Base-by-base conservation (phyloP, 805 yeast genomes). In the Phaffomyces antillensis region DNA sequence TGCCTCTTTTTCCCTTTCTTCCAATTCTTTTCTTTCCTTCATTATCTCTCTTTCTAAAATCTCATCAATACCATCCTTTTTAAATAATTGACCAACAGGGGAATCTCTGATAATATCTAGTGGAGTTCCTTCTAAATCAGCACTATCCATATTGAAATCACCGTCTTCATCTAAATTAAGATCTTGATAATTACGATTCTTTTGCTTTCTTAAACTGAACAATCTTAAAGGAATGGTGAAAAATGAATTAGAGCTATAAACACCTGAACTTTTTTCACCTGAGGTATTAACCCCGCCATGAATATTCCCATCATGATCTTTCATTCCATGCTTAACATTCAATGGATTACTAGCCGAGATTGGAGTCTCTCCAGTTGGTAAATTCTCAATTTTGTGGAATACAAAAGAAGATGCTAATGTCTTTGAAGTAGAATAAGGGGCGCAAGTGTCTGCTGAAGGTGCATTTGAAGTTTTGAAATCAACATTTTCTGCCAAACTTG, bases 31-130 rank as follows among this genome's bases (percentile, higher is more conserved):
- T 30, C 24, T 25, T 36, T 36, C 45, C 12, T 20, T 20, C 23
- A 20, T 20, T 5, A 20, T 20, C 5, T 44, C 38, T 16, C 38
- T 35, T 15, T 43, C 42, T n/a, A 40, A 39, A 13, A 39, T 32
- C n/a, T 36, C 31, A 23, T 46, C 49, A 40, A 37, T 37, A 7
- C 32, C 26, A 18, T 41, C 40, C 24, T 26, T 41, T 10, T 37
- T 35, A 8, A 43, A 36, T 24, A 40, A 32, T 5, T 37, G 17
- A 15, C 41, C 49, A 31, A 46, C 42, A 4, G 49, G 46, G 5
- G 49, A 46, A 25, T 46, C 46, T 32, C 46, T 46, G 13, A 46
- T 46, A 15, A 46, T 17, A 43, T 46, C 46, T 31, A 46, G 33
- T 3, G 44, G 37, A 9, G 44, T 33, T 8, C 28, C 38, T n/a